These are phyloP conservation scores for Pythium phragmitis DNA, from an alignment of 352 stramenopile species.

Conservation along the genomic window DNA sequence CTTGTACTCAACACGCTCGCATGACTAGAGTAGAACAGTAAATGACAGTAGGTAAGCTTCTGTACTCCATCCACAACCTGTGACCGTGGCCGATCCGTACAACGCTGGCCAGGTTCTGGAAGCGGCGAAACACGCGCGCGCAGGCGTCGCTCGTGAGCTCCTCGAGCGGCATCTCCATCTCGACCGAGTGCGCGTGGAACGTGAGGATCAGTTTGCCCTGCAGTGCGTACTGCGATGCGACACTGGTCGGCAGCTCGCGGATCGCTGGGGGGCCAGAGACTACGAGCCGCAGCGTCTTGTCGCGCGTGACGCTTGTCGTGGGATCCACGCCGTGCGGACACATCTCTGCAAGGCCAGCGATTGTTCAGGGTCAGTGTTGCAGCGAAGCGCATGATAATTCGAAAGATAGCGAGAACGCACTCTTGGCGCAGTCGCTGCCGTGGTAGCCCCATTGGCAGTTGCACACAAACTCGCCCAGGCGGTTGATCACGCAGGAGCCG, in stretches of 20 bases:
- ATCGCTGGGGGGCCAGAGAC: constrained; percentile 27
- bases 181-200: constrained; percentile 70
- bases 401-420: constrained; percentile 30
- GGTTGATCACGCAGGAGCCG: constrained; percentile 62
- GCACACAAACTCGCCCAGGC: constrained; percentile 62
- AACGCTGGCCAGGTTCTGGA: constrained; percentile 68
- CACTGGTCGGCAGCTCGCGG: constrained; percentile 4
- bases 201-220: constrained; percentile 50
- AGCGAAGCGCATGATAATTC: neutral
- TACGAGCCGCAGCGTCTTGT: constrained; percentile 53
- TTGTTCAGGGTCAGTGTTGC: neutral
- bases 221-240: constrained; percentile 19
- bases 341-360: constrained; percentile 42
- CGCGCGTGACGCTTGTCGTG: constrained; percentile 33
- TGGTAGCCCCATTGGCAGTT: constrained; percentile 79
- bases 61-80: neutral
- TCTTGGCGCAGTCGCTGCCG: constrained; percentile 55
- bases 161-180: constrained; percentile 55
- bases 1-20: constrained; percentile 36
- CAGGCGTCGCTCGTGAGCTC: constrained; percentile 58
- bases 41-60: neutral
- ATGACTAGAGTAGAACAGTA: constrained; percentile 23
- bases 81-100: constrained; percentile 15
- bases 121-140: constrained; percentile 58
- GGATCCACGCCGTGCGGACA: constrained; percentile 67